These are phyloP conservation scores for Galerina marginata DNA, from an alignment of 768 basidiomycete genomes.

Conservation along the genomic window DNA sequence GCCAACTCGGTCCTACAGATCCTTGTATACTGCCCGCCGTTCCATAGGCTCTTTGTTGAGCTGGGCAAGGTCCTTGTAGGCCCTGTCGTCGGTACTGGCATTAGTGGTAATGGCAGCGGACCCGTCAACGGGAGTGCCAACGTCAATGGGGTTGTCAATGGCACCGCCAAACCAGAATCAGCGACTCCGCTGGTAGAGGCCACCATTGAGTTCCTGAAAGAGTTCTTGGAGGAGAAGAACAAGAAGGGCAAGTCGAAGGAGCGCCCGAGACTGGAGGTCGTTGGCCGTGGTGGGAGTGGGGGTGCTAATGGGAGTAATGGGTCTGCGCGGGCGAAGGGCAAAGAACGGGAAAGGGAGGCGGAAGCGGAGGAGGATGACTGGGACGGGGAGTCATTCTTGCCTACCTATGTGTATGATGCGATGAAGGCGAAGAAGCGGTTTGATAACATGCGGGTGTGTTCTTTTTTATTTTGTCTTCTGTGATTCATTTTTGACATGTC, in stretches of 20 bases:
- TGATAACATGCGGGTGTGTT: conserved; percentile 81
- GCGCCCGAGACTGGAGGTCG: conserved; percentile 25
- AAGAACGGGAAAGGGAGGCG: conserved; percentile 30
- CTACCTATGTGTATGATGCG: conserved; percentile 87
- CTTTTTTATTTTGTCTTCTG: neutral
- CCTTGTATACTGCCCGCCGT: conserved; percentile 87
- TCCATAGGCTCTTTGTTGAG: conserved; percentile 77
- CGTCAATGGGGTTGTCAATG: neutral
- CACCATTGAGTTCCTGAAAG: conserved; percentile 74
- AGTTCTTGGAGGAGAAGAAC: conserved; percentile 55
- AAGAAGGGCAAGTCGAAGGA: conserved; percentile 28
- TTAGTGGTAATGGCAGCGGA: neutral
- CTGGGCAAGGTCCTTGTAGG: conserved; percentile 50
- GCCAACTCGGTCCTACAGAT: conserved; percentile 94
- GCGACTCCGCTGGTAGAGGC: conserved; percentile 68
- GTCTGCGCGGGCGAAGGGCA: conserved; percentile 27
- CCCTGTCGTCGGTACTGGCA: neutral
- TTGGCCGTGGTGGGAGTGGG: conserved; percentile 15
- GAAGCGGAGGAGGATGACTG: conserved; percentile 53
- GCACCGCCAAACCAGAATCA: conserved; percentile 33
- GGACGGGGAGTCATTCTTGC: conserved; percentile 75
- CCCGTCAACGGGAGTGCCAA: neutral
- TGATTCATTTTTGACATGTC: neutral
- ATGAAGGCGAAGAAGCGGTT: conserved; percentile 94
- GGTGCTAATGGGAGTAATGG: conserved; percentile 17